phyloP scores from a whole-genome alignment of 805 yeast genomes.

The Ogataea naganishii region DNA sequence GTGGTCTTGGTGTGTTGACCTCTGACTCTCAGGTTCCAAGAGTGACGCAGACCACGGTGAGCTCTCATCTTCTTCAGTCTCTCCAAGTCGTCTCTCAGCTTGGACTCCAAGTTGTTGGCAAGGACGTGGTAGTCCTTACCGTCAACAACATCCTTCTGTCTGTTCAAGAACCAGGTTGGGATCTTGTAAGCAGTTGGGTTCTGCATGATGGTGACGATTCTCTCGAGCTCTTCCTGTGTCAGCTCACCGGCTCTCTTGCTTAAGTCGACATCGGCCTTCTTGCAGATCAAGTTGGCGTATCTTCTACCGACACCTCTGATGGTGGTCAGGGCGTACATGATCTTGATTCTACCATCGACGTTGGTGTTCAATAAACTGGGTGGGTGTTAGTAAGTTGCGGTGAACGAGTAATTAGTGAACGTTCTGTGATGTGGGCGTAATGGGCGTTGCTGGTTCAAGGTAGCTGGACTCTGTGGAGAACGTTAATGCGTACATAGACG shows the following conservation, averaged over 20 bases:
- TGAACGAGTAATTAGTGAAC: too few species aligned
- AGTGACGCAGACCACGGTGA: conserved; percentile 99
- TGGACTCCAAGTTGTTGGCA: conserved; percentile 98
- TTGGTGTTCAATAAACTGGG: conserved; percentile 98
- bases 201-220: conserved; percentile 99
- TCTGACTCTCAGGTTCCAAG: conserved; percentile 99
- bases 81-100: conserved; percentile 99
- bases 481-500: too few species aligned
- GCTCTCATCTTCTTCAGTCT: conserved; percentile 99
- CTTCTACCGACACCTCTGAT: conserved; percentile 99
- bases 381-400: too few species aligned
- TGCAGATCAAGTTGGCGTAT: conserved; percentile 99
- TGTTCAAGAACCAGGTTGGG: conserved; percentile 99
- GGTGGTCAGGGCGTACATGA: conserved; percentile 99
- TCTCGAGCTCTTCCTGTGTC: conserved; percentile 99
- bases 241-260: conserved; percentile 99
- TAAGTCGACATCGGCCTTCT: conserved; percentile 99
- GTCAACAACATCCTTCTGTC: conserved; percentile 97
- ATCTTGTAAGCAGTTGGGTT: conserved; percentile 99
- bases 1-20: conserved; percentile 99
- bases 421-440: too few species aligned
- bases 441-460: too few species aligned
- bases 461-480: too few species aligned
- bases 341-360: conserved; percentile 99
- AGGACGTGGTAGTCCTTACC: conserved; percentile 99